These are phyloP conservation scores for Trypanosoma avium DNA, from an alignment of 208 protist species.

Conservation along the genomic window DNA sequence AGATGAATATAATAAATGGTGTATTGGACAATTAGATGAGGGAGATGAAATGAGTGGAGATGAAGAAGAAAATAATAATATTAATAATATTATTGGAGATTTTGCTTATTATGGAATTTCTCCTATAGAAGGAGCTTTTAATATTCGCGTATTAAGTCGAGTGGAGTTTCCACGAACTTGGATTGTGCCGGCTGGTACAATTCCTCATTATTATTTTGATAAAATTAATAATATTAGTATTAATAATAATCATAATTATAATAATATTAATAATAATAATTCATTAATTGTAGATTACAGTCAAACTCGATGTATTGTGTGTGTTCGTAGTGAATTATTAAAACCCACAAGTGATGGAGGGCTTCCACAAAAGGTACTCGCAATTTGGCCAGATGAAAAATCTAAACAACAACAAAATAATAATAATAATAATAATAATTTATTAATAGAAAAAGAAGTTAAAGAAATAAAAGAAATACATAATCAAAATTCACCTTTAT, in stretches of 20 bases:
- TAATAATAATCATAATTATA: conserved; percentile 13
- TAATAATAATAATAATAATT: not conserved
- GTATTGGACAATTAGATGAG: conserved; percentile 21
- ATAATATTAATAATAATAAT: conserved; percentile 16
- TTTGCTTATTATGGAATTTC: not conserved
- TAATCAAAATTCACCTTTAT: conserved; percentile 26
- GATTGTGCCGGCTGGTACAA: conserved; percentile 41
- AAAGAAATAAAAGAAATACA: not conserved
- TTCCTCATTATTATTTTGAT: conserved; percentile 27
- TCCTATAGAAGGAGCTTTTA: conserved; percentile 11
- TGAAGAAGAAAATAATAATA: conserved; percentile 1
- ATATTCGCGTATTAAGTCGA: conserved; percentile 22
- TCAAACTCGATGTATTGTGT: conserved; percentile 39
- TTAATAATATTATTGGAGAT: not conserved
- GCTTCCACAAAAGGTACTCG: conserved; percentile 42
- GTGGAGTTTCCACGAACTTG: conserved; percentile 34
- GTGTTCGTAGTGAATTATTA: conserved; percentile 44
- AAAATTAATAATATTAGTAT: conserved; percentile 13
- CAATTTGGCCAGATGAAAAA: conserved; percentile 44
- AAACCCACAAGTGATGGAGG: conserved; percentile 10
- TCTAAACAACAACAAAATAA: not conserved
- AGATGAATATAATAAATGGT: conserved; percentile 25
- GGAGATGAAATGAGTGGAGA: conserved; percentile 11
- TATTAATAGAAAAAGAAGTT: conserved; percentile 1
- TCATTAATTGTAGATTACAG: conserved; percentile 36